Base-by-base conservation (phyloP, 495 filamentous ascomycete genomes). In the Aspergillus indologenus region DNA sequence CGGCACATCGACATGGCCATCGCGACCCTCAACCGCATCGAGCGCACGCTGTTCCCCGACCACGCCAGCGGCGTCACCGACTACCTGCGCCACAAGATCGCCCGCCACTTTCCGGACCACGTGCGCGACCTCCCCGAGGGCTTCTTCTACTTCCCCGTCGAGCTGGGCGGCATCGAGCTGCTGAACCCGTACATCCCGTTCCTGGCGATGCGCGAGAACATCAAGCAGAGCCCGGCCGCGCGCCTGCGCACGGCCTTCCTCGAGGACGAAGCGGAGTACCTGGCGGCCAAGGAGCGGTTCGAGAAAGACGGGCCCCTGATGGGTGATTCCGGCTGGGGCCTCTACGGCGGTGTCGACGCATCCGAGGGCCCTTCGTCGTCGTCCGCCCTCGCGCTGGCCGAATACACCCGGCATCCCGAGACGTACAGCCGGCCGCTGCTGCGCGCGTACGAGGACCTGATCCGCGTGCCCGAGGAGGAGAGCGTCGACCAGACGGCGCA, bases 121-220 rank as follows among this genome's bases (percentile, higher is more conserved):
- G 68, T 87, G 44, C 61, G 68, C 2, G 69, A 83, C 47, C 78
- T 89, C 21, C 87, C 87, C 0, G 82, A 88, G 54, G 87, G 83
- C n/a, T 86, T 86, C 66, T 81, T 88, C 67, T 90, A 80, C 66
- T 84, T 84, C 56, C 85, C 86, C 3, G 72, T 81, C 20, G 78
- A 83, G 58, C 74, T 87, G 18, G 84, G 84, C 15, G 83, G 84
- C 3, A 70, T 87, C 5, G 79, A 79, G 5, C 75, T 87, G 20
- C 65, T 79, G 20, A 85, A 80, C 62, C 84, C 84, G 11, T 85
- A 83, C 63, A 75, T 86, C 44, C 63, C 73, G 5, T 71, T 82
- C 8, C 67, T 85, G 14, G 75, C 78, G 42, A 77, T 85, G 64
- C 78, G 82, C 40, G 76, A 84, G 44, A 69, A 73, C 23, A 80